Evolutionary conservation across 805 yeast genomes (phyloP).

Genomic region (Wickerhamiella domercqiae): DNA sequence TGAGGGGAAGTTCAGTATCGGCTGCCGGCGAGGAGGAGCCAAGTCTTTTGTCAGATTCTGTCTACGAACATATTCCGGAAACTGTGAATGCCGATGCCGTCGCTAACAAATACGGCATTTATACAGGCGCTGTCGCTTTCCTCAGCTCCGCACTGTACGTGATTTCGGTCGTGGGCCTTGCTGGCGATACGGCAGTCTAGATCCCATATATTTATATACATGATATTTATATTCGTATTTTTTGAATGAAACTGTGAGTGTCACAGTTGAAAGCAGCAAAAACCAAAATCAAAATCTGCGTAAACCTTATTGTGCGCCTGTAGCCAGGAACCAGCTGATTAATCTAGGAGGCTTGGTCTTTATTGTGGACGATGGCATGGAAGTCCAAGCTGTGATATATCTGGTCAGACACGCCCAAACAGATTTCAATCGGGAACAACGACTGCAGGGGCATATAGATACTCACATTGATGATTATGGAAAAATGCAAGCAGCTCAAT

Average conservation of each 20-base stretch:
- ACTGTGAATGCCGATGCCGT: neutral
- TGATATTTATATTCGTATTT: no score
- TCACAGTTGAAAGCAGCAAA: no score
- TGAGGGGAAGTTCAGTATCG: neutral
- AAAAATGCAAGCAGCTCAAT: conserved; percentile 37
- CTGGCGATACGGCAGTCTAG: conserved; percentile 12
- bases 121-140: conserved; percentile 15
- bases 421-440: conserved; percentile 48
- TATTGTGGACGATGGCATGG: no score
- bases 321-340: no score
- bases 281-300: no score
- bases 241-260: no score
- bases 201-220: neutral
- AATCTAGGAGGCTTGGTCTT: neutral
- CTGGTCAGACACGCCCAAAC: conserved; percentile 78
- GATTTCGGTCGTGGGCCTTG: conserved; percentile 16
- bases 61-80: conserved; percentile 14
- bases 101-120: conserved; percentile 12
- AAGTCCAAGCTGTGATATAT: conserved; percentile 1
- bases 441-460: conserved; percentile 67
- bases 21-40: conserved; percentile 3
- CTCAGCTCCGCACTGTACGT: conserved; percentile 15
- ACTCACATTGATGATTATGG: conserved; percentile 52
- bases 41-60: conserved; percentile 10
- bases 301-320: no score